Conservation (phyloP, 176 grass and related monocot genomes). For the maize (Zea mays) region Zm-B73-REFERENCE-NAM-5.0 NC_050096.1:170827501-170828000, state of each 20-base stretch:
- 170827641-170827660: conserved; percentile 67
- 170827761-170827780: not conserved
- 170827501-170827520: conserved; percentile 78
- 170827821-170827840: conserved; percentile 12
- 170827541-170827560: conserved; percentile 73
- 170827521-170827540: conserved; percentile 82
- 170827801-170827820: conserved; percentile 25
- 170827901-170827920: no score
- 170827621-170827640: conserved; percentile 97
- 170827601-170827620: conserved; percentile 83
- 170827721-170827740: conserved; percentile 26
- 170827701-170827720: conserved; percentile 31
- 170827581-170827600: conserved; percentile 67
- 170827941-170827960: no score
- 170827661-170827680: conserved; percentile 31
- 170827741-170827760: conserved; percentile 26
- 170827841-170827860: no score
- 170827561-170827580: conserved; percentile 68
- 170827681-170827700: conserved; percentile 15
- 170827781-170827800: conserved; percentile 10
- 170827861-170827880: no score
- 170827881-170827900: no score
- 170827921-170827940: no score
- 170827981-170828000: no score
- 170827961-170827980: no score